Conservation (phyloP, 345 rosid species). For the Dimocarpus longan region DNA sequence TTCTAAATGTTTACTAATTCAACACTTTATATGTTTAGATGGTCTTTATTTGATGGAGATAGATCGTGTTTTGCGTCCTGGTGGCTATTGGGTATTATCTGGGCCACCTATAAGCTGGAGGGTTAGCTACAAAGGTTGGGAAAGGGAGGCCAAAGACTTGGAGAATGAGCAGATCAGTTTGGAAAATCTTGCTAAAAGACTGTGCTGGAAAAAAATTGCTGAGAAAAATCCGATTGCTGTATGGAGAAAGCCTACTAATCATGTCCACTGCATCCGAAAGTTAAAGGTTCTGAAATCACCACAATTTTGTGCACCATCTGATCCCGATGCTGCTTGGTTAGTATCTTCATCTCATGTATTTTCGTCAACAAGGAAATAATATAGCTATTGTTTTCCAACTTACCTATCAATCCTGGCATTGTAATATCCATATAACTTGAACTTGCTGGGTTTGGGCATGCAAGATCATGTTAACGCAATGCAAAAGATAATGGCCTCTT, state of each 20-base stretch:
- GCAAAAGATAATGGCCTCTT: too few relatives aligned
- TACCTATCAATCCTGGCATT: not conserved
- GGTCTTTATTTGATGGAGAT: constrained; percentile 74
- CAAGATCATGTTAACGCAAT: not conserved
- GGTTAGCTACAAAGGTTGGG: constrained; percentile 46
- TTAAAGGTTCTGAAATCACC: constrained; percentile 41
- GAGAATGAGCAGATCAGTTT: constrained; percentile 49
- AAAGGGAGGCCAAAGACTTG: constrained; percentile 42
- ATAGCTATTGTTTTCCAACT: not conserved
- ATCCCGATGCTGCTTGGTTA: constrained; percentile 63
- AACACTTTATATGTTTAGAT: constrained; percentile 35
- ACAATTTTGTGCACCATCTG: constrained; percentile 37
- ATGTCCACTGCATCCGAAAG: constrained; percentile 48
- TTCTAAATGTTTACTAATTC: not conserved
- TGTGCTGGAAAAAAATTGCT: constrained; percentile 72
- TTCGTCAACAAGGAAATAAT: not conserved
- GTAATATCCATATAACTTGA: too few relatives aligned
- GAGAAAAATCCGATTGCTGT: constrained; percentile 57
- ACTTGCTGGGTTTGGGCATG: not conserved
- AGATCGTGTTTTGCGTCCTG: constrained; percentile 69
- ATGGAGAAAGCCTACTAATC: constrained; percentile 73
- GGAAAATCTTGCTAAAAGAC: constrained; percentile 51
- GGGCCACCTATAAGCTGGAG: constrained; percentile 72
- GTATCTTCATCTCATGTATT: constrained; percentile 19
- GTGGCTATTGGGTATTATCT: constrained; percentile 69